A percentile compares a stretch with the other conserved stretches of the same genome.
Evolutionary conservation across 345 rosid species (phyloP).

Genomic region (Melaleuca quinquenervia): DNA sequence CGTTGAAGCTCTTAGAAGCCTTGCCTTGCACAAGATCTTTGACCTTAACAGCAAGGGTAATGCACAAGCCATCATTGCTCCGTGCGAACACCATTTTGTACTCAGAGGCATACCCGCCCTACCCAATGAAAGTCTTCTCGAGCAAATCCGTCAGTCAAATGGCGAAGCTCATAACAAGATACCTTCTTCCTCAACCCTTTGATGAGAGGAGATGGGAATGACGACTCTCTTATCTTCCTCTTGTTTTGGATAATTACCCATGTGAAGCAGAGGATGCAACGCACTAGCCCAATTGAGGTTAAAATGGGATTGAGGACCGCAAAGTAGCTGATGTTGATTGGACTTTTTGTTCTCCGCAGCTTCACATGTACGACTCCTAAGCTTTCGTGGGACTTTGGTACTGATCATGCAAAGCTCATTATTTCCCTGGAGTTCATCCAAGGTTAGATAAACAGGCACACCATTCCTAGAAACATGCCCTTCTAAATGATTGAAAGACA

Average conservation of each 20-base stretch:
- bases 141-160: conserved; percentile 5
- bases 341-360: not conserved
- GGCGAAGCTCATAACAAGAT: not conserved
- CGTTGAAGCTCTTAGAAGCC: conserved; percentile 7
- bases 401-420: conserved; percentile 1
- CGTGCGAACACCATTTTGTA: not conserved
- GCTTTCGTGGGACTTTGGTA: not conserved
- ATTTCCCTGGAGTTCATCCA: not conserved
- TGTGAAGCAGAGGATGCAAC: not conserved
- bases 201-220: not conserved
- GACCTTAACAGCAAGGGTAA: not conserved
- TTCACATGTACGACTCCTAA: not conserved
- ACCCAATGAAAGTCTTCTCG: conserved; percentile 1
- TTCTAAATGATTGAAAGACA: conserved; percentile 10
- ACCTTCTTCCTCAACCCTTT: not conserved
- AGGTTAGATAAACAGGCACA: not conserved
- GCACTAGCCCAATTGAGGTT: not conserved
- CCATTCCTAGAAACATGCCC: conserved; percentile 5
- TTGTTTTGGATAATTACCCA: not conserved
- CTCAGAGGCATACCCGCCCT: conserved; percentile 3
- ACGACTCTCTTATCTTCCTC: not conserved
- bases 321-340: not conserved
- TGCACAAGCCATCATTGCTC: not conserved
- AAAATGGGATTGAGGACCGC: not conserved
- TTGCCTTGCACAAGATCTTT: not conserved